phyloP scores from a whole-genome alignment of 2,329 filamentous ascomycete species.

The Balansia obtecta region DNA sequence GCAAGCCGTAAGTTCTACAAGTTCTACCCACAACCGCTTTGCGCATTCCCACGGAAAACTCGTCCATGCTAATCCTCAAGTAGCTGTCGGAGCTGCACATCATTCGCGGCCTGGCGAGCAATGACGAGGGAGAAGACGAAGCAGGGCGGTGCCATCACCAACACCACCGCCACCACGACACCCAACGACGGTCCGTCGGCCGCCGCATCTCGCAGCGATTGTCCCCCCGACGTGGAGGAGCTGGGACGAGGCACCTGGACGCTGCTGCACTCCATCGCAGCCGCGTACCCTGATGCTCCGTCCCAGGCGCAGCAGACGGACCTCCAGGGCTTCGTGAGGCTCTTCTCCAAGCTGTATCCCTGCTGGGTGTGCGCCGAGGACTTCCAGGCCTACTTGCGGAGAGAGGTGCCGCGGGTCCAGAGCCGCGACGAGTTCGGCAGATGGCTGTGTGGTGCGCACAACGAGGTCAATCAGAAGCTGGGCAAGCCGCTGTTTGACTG shows the following conservation, averaged over 20 bases:
- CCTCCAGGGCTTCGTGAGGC: conserved; percentile 61
- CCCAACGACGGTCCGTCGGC: conserved; percentile 9
- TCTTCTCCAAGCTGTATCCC: conserved; percentile 82
- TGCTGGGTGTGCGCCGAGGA: conserved; percentile 94
- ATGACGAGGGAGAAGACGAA: conserved; percentile 17
- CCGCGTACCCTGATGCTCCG: conserved; percentile 66
- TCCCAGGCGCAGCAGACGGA: conserved; percentile 59
- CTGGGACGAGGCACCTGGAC: conserved; percentile 89
- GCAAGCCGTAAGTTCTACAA: conserved; percentile 69
- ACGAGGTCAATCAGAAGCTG: conserved; percentile 78
- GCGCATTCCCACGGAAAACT: not conserved
- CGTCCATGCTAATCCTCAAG: not conserved
- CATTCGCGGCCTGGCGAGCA: conserved; percentile 17
- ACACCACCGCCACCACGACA: too few relatives aligned
- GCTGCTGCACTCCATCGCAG: conserved; percentile 81
- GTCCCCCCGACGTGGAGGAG: conserved; percentile 78
- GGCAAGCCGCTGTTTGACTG: conserved; percentile 91
- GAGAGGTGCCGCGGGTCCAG: conserved; percentile 49
- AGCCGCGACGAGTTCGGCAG: conserved; percentile 59
- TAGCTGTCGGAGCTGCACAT: conserved; percentile 23
- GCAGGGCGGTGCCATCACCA: too few relatives aligned
- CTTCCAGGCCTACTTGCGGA: conserved; percentile 69
- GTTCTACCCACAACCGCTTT: too few relatives aligned
- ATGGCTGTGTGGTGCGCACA: conserved; percentile 80
- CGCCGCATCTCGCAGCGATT: conserved; percentile 45